Evolutionary conservation across 208 protist genomes (phyloP), one percentile per base, ranked within the genome.

Genomic region (Crithidia acanthocephali): DNA sequence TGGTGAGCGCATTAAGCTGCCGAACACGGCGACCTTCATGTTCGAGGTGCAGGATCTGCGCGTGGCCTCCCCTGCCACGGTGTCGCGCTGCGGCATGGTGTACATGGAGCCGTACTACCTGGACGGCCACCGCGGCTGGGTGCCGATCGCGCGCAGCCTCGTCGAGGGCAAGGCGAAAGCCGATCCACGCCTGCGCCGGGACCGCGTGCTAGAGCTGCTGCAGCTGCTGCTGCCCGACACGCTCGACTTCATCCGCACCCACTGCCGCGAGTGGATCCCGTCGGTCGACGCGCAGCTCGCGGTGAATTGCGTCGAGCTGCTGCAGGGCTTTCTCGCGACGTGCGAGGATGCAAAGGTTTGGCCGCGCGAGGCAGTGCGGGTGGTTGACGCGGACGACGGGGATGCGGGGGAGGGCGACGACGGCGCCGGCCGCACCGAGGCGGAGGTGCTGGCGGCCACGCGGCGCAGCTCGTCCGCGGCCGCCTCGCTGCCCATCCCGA

Each of bases 51-150:
- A 99, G 70, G 97, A 99, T 75, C 84, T 99, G 60, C 81, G 86
- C 25, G 95, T 98, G 32, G 98, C 98, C 18, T 99, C 98, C 18
- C 98, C 98, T 20, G 98, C 98, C 18, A 99, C 98, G 7, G 98
- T 99, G 45, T 99, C 97, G 23, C 90, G 98, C 48, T 99, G 98
- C 79, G 98, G 98, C 66, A 99, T 99, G 98, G 97, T 99, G 56
- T 99, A 96, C 76, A 87, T 98, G 72, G 97, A 99, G 76, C 90
- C 95, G 33, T 97, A 90, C 80, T 97, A 98, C 72, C 76, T 96
- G 3, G 92, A 97, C 69, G 86, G 90, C 18, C 68, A 83, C 44
- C 86, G 93, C n/a, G 94, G 96, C n/a, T 97, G 93, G 93, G 76
- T 86, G 42, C 90, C 86, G 13, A 86, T 97, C 73, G 84, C 87